These are phyloP conservation scores for Musa beccarii DNA, from an alignment of 176 grass and related monocot genomes.

Conservation along the genomic window DNA sequence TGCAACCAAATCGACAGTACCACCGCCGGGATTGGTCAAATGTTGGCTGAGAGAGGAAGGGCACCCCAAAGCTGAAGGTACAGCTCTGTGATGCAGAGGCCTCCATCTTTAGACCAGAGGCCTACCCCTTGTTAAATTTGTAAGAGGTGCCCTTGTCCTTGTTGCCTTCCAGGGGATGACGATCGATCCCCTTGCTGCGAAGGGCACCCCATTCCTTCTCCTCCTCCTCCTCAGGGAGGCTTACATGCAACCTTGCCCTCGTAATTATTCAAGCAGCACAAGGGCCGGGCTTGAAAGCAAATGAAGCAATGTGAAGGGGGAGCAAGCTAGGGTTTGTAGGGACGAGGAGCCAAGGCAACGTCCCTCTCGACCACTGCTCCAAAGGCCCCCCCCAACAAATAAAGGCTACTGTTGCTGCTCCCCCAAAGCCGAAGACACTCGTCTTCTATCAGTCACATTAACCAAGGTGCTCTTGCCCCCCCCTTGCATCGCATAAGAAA, in stretches of 20 bases:
- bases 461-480: slow-evolving; percentile 43
- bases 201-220: background rate
- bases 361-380: slow-evolving; percentile 33
- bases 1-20: too few relatives aligned
- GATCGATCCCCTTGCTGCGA: background rate
- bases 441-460: slow-evolving; percentile 49
- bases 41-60: slow-evolving; percentile 19
- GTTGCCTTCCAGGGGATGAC: slow-evolving; percentile 20
- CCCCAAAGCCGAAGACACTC: slow-evolving; percentile 25
- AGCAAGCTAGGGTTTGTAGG: slow-evolving; percentile 7
- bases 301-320: slow-evolving; percentile 12
- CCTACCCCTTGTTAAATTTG: slow-evolving; percentile 54
- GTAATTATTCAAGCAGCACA: background rate
- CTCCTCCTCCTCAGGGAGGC: too few relatives aligned
- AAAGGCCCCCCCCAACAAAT: slow-evolving; percentile 19
- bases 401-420: slow-evolving; percentile 30
- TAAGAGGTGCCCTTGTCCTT: slow-evolving; percentile 89
- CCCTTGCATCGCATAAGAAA: background rate
- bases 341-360: slow-evolving; percentile 20
- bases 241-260: too few relatives aligned
- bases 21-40: background rate
- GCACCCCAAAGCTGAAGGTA: slow-evolving; percentile 2
- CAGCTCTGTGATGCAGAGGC: slow-evolving; percentile 29
- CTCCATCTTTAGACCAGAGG: slow-evolving; percentile 14
- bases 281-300: background rate